A percentile compares a stretch with the other conserved stretches of the same genome.
Evolutionary conservation across 176 grass and related monocot species (phyloP).

Genomic region (Zoysia japonica): DNA sequence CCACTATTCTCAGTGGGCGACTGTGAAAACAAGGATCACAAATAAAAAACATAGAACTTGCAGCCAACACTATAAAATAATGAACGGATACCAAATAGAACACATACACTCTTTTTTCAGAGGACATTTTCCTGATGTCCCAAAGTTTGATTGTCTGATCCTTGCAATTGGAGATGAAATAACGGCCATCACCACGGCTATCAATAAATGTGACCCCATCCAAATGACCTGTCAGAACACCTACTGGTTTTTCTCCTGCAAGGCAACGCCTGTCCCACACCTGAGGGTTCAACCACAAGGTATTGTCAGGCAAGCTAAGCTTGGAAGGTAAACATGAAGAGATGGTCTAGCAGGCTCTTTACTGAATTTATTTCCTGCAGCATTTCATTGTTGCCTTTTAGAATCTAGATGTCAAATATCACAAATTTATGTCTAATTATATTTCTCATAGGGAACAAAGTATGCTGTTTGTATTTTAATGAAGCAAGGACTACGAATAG

Average conservation of each 20-base stretch:
- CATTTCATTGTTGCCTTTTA: no score
- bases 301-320: neutral
- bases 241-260: conserved; percentile 58
- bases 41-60: neutral
- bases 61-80: neutral
- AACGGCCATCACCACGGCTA: conserved; percentile 72
- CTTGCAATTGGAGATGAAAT: conserved; percentile 90
- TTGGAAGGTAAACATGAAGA: no score
- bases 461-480: no score
- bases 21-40: conserved; percentile 32
- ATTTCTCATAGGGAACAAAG: no score
- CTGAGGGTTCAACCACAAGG: conserved; percentile 33
- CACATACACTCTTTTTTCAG: conserved; percentile 47
- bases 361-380: no score
- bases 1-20: conserved; percentile 36
- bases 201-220: conserved; percentile 89
- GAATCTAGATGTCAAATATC: no score
- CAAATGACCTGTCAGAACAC: conserved; percentile 77
- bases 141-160: conserved; percentile 90
- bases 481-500: no score
- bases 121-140: conserved; percentile 84
- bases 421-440: no score
- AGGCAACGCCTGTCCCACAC: conserved; percentile 80
- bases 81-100: conserved; percentile 23
- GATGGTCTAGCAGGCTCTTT: no score